phyloP scores from a whole-genome alignment of 139 green algal species.

The Micractinium sp. region DNA sequence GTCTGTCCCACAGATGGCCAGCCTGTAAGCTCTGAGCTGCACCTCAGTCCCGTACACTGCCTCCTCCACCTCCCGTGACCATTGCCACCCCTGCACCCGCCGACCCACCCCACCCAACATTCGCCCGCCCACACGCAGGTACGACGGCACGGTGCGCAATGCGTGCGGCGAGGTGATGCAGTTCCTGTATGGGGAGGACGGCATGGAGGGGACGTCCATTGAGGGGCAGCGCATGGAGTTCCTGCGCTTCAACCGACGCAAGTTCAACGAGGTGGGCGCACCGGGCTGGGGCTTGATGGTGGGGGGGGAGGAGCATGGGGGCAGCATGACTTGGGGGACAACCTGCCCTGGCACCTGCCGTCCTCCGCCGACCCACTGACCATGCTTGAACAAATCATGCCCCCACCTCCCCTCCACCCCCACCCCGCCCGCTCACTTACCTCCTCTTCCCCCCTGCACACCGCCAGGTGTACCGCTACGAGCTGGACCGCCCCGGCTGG shows the following conservation, averaged over 20 bases:
- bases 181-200: slow-evolving; percentile 99
- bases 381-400: background rate
- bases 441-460: background rate
- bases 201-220: slow-evolving; percentile 96
- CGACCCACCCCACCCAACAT: slow-evolving; percentile 14
- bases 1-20: too few species aligned
- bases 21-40: too few species aligned
- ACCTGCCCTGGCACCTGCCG: too few species aligned
- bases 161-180: slow-evolving; percentile 89
- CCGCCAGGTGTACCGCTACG: slow-evolving; percentile 39
- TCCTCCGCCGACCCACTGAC: background rate
- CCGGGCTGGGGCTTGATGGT: background rate
- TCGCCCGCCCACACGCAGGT: slow-evolving; percentile 50
- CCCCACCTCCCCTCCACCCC: background rate
- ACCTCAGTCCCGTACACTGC: too few species aligned
- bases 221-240: slow-evolving; percentile 91
- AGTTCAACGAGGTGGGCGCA: slow-evolving; percentile 46
- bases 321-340: background rate
- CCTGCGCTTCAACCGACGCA: slow-evolving; percentile 66
- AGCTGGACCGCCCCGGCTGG: slow-evolving; percentile 62
- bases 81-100: background rate
- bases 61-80: background rate
- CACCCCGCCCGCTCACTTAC: background rate
- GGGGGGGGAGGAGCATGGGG: background rate
- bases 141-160: slow-evolving; percentile 97